A percentile compares a stretch with the other conserved stretches of the same genome.
Evolutionary conservation across 352 stramenopile species (phyloP).

Genomic region (Phytophthora fragariaefolia): DNA sequence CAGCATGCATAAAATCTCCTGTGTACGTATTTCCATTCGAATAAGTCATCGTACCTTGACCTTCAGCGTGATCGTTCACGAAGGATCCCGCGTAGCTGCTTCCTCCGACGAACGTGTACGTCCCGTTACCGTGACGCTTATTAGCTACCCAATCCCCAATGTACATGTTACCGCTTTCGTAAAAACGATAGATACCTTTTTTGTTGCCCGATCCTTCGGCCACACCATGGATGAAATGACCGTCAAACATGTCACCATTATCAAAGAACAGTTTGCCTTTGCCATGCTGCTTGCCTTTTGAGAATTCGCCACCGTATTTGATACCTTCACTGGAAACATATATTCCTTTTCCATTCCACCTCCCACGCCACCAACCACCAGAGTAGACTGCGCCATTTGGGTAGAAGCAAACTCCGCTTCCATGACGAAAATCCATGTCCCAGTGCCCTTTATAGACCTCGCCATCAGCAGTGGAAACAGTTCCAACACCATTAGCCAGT

Average conservation of each 20-base stretch:
- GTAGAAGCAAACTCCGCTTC: conserved; percentile 78
- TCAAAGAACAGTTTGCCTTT: conserved; percentile 75
- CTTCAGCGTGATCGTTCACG: conserved; percentile 66
- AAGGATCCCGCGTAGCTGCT: conserved; percentile 71
- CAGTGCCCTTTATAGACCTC: conserved; percentile 92
- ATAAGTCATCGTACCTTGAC: conserved; percentile 81
- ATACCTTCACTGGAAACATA: conserved; percentile 77
- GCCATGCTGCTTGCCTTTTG: conserved; percentile 63
- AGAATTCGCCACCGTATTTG: conserved; percentile 70
- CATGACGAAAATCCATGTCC: conserved; percentile 65
- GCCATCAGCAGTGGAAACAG: conserved; percentile 77
- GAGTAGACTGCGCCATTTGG: conserved; percentile 79
- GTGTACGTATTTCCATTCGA: conserved; percentile 87
- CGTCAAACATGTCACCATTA: conserved; percentile 83
- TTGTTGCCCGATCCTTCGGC: conserved; percentile 57
- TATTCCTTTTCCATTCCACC: conserved; percentile 61
- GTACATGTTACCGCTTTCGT: conserved; percentile 70
- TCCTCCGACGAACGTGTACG: conserved; percentile 65
- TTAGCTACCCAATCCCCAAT: conserved; percentile 71
- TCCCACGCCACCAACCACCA: conserved; percentile 69
- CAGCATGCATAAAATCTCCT: conserved; percentile 63
- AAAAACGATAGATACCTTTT: conserved; percentile 74
- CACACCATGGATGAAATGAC: conserved; percentile 58
- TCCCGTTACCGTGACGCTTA: conserved; percentile 74
- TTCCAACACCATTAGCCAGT: conserved; percentile 76